Conservation (phyloP, 2,329 filamentous ascomycete genomes). For the Endocalyx cinctus region DNA sequence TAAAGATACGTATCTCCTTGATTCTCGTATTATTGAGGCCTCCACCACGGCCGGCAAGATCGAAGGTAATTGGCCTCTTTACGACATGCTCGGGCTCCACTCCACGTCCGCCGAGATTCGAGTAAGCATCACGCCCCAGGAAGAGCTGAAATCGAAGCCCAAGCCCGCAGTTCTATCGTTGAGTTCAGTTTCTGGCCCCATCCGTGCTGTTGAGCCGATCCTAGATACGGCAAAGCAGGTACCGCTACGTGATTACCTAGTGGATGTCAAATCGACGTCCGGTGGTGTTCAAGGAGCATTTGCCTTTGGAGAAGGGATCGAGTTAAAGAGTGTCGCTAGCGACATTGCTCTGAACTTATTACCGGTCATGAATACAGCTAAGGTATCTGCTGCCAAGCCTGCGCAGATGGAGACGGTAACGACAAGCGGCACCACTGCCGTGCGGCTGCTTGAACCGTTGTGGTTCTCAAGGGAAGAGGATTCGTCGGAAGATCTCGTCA, state of each 20-base stretch:
- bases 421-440: constrained; percentile 36
- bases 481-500: constrained; percentile 1
- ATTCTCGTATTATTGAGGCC: constrained; percentile 37
- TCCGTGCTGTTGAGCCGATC: constrained; percentile 39
- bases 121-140: constrained; percentile 37
- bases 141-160: constrained; percentile 28
- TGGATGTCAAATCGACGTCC: constrained; percentile 39
- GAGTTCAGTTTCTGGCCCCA: constrained; percentile 37
- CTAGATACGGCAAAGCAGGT: constrained; percentile 23
- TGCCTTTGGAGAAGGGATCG: constrained; percentile 33
- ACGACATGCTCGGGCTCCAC: constrained; percentile 41
- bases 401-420: constrained; percentile 36
- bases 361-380: constrained; percentile 35
- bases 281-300: constrained; percentile 37
- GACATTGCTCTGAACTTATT: constrained; percentile 35
- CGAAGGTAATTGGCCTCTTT: constrained; percentile 46
- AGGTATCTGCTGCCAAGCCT: constrained; percentile 9
- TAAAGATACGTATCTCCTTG: constrained; percentile 34
- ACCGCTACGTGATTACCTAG: constrained; percentile 43
- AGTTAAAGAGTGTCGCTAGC: constrained; percentile 37
- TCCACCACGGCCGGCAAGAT: constrained; percentile 40
- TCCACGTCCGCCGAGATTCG: constrained; percentile 40
- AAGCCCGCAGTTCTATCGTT: constrained; percentile 37
- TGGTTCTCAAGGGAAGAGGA: constrained; percentile 30
- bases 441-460: constrained; percentile 39